Evolutionary conservation across 2,329 filamentous ascomycete species (phyloP), one percentile per base, ranked within the genome.

Genomic region (Niveomyces coronatus): DNA sequence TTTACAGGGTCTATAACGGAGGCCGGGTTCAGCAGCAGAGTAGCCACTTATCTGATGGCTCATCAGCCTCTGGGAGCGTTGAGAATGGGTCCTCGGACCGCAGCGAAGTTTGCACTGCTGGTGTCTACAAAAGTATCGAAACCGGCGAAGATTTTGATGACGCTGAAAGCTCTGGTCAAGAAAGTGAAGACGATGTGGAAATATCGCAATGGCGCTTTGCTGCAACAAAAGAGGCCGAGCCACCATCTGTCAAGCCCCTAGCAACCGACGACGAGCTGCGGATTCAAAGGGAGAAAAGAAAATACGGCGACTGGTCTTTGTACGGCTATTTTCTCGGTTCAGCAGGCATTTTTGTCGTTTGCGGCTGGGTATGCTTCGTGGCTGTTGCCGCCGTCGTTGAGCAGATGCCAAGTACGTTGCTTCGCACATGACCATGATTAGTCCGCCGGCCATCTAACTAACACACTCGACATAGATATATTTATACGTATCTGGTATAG

Each of bases 401-500:
- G 31, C 3, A 4, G 5, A 20, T 32, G 18, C 31, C 31, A 3
- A 22, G 31, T 32, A 29, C 16, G 34, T 36, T 4, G 3, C 9
- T 16, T 4, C n/a, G n/a, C n/a, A n/a, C n/a, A n/a, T n/a, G n/a
- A n/a, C n/a, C n/a, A n/a, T n/a, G n/a, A n/a, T n/a, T n/a, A n/a
- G n/a, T n/a, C n/a, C n/a, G n/a, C n/a, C n/a, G n/a, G n/a, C n/a
- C n/a, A n/a, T n/a, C n/a, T n/a, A n/a, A n/a, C n/a, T n/a, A n/a
- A n/a, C n/a, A n/a, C n/a, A n/a, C n/a, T n/a, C n/a, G 4, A 8
- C 11, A 17, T 23, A 40, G 38, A 14, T 3, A 32, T 40, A n/a
- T 31, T 35, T 19, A 19, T 40, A 7, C 24, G 38, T 6, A 40
- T 40, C 14, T 40, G 38, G 38, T 28, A 36, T 5, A 18, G 13